Evolutionary conservation across 2,329 filamentous ascomycete genomes (phyloP).

Genomic region (Decorospora gaudefroyi): DNA sequence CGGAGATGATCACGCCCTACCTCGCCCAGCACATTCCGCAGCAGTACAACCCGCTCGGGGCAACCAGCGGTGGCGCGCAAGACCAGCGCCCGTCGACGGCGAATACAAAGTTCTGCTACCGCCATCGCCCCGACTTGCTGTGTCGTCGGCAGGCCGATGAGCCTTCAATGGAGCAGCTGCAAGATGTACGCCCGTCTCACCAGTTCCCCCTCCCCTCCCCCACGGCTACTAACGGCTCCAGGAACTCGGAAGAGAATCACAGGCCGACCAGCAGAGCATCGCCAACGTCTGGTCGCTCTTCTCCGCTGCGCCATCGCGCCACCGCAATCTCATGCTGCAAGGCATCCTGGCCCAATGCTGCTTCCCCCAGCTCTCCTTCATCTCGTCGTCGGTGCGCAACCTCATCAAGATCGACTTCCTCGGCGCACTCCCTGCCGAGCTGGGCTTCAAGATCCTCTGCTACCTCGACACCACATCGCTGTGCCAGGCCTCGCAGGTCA

Average conservation of each 20-base stretch:
- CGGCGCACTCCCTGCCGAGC: conserved; percentile 81
- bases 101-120: conserved; percentile 94
- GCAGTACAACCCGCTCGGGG: conserved; percentile 79
- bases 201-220: conserved; percentile 39
- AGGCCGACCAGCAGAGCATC: conserved; percentile 90
- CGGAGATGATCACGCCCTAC: conserved; percentile 83
- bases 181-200: no score
- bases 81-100: conserved; percentile 49
- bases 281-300: conserved; percentile 98
- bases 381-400: conserved; percentile 87
- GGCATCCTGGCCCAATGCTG: conserved; percentile 96
- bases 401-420: conserved; percentile 98
- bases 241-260: conserved; percentile 80
- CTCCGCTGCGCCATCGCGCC: conserved; percentile 90
- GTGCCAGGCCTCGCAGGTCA: conserved; percentile 95
- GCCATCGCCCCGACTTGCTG: conserved; percentile 90
- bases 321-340: conserved; percentile 93
- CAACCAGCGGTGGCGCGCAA: conserved; percentile 49
- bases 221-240: conserved; percentile 47
- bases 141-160: conserved; percentile 92
- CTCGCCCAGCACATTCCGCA: conserved; percentile 87
- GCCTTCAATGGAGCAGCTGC: conserved; percentile 92
- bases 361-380: conserved; percentile 92
- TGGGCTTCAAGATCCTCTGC: conserved; percentile 90
- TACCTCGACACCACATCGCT: conserved; percentile 92